phyloP scores from a whole-genome alignment of 352 stramenopile genomes.

The Phytophthora colocasiae region DNA sequence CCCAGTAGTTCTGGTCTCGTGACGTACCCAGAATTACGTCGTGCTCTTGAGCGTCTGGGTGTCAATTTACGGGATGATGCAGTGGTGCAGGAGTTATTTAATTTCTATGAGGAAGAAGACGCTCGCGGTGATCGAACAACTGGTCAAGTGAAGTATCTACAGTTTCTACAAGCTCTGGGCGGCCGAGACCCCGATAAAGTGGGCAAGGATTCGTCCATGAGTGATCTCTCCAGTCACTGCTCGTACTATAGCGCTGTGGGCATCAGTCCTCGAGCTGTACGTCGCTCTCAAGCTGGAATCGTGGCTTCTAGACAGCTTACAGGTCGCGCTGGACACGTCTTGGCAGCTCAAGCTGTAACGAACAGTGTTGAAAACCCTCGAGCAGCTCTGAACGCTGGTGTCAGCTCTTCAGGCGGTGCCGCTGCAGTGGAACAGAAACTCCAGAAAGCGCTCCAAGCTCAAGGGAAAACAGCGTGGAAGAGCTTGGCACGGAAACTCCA shows the following conservation, averaged over 20 bases:
- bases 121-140: constrained; percentile 45
- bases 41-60: constrained; percentile 64
- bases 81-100: constrained; percentile 47
- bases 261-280: constrained; percentile 63
- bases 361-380: constrained; percentile 31
- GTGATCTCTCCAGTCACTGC: constrained; percentile 77
- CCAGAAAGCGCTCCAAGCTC: constrained; percentile 54
- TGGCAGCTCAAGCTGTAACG: constrained; percentile 50
- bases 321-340: constrained; percentile 45
- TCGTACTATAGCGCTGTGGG: constrained; percentile 81
- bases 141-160: constrained; percentile 65
- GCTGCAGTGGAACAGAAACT: constrained; percentile 71
- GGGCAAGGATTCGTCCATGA: constrained; percentile 61
- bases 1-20: constrained; percentile 58
- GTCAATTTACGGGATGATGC: constrained; percentile 50
- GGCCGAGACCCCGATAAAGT: constrained; percentile 66
- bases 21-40: constrained; percentile 64
- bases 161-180: constrained; percentile 67
- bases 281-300: constrained; percentile 25
- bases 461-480: constrained; percentile 67
- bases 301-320: constrained; percentile 30
- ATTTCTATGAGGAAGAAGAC: constrained; percentile 67
- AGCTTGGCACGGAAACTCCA: constrained; percentile 63
- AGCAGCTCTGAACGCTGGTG: constrained; percentile 41
- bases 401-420: constrained; percentile 34